Evolutionary conservation across 202 grass and related monocot species (phyloP).

Genomic region (Zoysia matrella): DNA sequence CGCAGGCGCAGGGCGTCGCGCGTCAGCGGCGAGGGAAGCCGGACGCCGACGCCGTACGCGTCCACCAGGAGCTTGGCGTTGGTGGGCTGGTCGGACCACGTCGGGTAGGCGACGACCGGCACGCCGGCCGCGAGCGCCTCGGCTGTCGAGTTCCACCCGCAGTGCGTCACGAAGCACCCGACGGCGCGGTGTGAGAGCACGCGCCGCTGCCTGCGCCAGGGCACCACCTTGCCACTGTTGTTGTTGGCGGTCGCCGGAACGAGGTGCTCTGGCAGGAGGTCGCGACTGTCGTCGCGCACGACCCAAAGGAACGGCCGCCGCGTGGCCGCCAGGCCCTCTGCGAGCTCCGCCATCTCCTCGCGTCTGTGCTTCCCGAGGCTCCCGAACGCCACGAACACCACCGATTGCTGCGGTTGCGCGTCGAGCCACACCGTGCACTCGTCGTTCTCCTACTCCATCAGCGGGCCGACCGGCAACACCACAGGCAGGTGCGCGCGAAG

Average conservation of each 20-base stretch:
- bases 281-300: slow-evolving; percentile 48
- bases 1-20: slow-evolving; percentile 36
- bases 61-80: slow-evolving; percentile 61
- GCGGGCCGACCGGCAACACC: slow-evolving; percentile 52
- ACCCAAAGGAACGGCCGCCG: slow-evolving; percentile 76
- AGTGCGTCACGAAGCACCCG: slow-evolving; percentile 72
- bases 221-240: slow-evolving; percentile 52
- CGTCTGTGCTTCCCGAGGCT: slow-evolving; percentile 52
- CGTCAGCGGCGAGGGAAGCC: slow-evolving; percentile 38
- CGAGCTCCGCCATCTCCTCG: slow-evolving; percentile 64
- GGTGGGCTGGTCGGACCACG: slow-evolving; percentile 64
- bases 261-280: slow-evolving; percentile 36
- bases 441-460: slow-evolving; percentile 40
- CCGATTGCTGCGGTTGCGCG: slow-evolving; percentile 1
- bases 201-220: slow-evolving; percentile 64
- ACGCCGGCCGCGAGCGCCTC: slow-evolving; percentile 66
- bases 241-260: not conserved
- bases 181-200: slow-evolving; percentile 59
- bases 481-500: slow-evolving; percentile 39
- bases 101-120: slow-evolving; percentile 58
- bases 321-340: slow-evolving; percentile 35
- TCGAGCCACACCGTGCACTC: slow-evolving; percentile 57
- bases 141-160: slow-evolving; percentile 66
- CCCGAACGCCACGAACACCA: slow-evolving; percentile 53
- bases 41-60: slow-evolving; percentile 56